phyloP scores from a whole-genome alignment of 306 rosid species.

The Alnus glutinosa region DNA sequence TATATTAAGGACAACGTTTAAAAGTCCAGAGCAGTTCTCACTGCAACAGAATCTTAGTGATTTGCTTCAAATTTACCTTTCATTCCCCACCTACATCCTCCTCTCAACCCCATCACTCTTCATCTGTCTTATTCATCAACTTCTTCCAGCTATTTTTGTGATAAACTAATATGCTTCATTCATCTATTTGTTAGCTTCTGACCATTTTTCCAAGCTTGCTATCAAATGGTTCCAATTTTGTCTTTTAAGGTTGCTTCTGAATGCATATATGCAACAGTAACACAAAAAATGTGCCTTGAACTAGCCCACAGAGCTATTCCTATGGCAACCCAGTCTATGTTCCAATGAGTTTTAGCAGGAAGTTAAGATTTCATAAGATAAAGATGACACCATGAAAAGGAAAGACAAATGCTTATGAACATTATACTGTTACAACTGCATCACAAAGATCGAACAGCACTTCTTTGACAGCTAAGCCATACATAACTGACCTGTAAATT shows the following conservation, averaged over 20 bases:
- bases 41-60: neutral
- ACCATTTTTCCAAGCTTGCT: neutral
- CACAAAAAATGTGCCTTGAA: neutral
- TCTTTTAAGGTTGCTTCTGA: neutral
- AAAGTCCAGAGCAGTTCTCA: neutral
- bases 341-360: neutral
- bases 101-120: neutral
- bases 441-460: neutral
- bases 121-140: neutral
- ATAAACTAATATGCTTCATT: neutral
- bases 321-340: neutral
- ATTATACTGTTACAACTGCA: neutral
- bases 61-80: neutral
- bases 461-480: neutral
- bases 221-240: neutral
- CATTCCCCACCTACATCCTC: neutral
- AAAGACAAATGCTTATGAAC: neutral
- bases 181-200: neutral
- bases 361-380: neutral
- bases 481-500: neutral
- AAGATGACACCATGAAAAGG: neutral
- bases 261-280: neutral
- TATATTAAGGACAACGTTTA: neutral
- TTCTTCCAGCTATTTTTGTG: neutral
- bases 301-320: neutral